Base-by-base conservation (phyloP, 2,329 filamentous ascomycete genomes). In the Parasarocladium wereldwijsianum region DNA sequence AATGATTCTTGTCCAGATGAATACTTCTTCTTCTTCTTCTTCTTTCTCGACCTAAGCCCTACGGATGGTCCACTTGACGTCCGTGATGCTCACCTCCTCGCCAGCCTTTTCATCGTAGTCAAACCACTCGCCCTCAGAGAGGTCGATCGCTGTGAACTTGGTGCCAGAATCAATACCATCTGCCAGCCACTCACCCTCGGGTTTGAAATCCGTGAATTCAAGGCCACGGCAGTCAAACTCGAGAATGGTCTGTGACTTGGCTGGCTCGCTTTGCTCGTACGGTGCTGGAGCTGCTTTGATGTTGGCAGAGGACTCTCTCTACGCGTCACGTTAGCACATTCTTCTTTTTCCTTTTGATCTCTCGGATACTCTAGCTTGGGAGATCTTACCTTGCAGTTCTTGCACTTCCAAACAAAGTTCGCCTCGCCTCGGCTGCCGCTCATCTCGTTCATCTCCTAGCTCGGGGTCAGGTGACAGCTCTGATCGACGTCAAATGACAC, bases 391-490 rank as follows among this genome's bases (percentile, higher is more conserved):
- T 90, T 92, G 75, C 90, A 98, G 50, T 90, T 87, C 57, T 92
- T 93, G 68, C 90, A 98, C 54, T 76, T 86, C 87, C 90, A 98
- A n/a, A 98, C 90, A 55, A 98, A 98, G 55, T 96, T 96, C 36
- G 90, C 90, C 55, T 96, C 86, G 40, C 90, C 90, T 46, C 84
- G 72, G 52, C 86, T 94, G 20, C 86, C 86, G 39, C 83, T 90
- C 52, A 94, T 75, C 40, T 94, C 85, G 49, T 92, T 86, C 46
- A 64, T 68, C 50, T 96, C 87, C 84, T 93, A 38, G 3, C 31
- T n/a, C 2, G 4, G 11, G 24, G 22, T 19, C 12, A 28, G 26
- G 19, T 14, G n/a, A 6, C 6, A 24, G 14, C 8, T 13, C 16
- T 12, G 5, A 7, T 12, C n/a, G 14, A 5, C 4, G 12, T 20